These are phyloP conservation scores for Yamadazyma atmosphaerica DNA, from an alignment of 1,139 yeast species.

Conservation along the genomic window DNA sequence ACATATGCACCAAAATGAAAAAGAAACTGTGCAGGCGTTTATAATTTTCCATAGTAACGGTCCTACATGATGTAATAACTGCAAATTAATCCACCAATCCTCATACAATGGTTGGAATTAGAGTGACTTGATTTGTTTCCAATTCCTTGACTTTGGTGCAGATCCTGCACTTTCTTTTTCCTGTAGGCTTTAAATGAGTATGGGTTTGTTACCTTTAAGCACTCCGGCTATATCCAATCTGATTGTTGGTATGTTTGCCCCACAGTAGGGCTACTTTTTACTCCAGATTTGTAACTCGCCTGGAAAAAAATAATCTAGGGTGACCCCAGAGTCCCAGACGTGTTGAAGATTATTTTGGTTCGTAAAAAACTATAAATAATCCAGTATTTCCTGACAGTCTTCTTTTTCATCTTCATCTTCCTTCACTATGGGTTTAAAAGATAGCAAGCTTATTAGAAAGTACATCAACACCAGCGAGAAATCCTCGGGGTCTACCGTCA, in stretches of 20 bases:
- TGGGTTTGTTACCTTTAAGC: no score
- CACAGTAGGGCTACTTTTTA: not conserved
- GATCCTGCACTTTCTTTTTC: not conserved
- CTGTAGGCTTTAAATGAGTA: no score
- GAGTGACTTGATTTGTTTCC: no score
- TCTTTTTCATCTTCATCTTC: not conserved
- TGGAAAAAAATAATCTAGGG: no score
- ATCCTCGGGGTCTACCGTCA: conserved; percentile 48
- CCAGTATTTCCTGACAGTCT: not conserved
- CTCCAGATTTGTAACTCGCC: not conserved
- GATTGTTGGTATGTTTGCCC: no score
- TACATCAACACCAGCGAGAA: conserved; percentile 41
- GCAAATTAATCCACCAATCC: not conserved
- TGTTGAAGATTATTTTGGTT: not conserved
- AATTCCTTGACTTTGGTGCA: not conserved
- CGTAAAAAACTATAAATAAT: not conserved
- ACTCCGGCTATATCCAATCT: no score
- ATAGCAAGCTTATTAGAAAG: conserved; percentile 28
- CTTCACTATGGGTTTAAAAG: conserved; percentile 39
- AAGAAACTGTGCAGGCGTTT: not conserved
- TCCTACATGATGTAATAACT: not conserved
- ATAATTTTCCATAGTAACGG: not conserved
- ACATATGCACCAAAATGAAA: not conserved
- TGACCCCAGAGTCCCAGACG: not conserved
- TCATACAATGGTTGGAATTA: no score